Percentiles rank a stretch among this genome's conserved stretches.
These are phyloP conservation scores for Colletotrichum karsti DNA, from an alignment of 2,329 filamentous ascomycete species.

Conservation along the genomic window DNA sequence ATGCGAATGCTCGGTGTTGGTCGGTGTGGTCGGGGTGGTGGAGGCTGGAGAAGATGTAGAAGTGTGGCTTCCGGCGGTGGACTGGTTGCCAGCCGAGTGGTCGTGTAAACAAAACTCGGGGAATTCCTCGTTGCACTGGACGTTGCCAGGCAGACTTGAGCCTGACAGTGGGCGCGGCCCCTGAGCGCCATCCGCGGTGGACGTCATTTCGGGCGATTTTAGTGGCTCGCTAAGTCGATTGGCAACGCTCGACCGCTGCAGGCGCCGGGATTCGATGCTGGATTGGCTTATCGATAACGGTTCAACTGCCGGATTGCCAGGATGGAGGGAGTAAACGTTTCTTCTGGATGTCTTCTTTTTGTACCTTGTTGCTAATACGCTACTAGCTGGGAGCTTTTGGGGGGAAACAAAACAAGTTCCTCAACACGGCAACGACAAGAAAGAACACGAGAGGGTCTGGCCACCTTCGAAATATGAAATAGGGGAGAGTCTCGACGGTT, in stretches of 20 bases:
- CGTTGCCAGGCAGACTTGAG: conserved; percentile 45
- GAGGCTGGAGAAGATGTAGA: conserved; percentile 34
- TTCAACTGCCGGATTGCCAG: conserved; percentile 11
- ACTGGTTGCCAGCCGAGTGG: conserved; percentile 29
- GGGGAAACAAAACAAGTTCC: not conserved
- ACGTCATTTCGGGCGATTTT: conserved; percentile 28
- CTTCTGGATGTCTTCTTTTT: not conserved
- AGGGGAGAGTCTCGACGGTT: not conserved
- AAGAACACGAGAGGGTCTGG: not conserved
- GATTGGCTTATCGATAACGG: conserved; percentile 24
- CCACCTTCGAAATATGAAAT: not conserved
- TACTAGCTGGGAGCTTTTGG: not conserved
- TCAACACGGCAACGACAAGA: not conserved
- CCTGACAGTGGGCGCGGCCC: conserved; percentile 26
- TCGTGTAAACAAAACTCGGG: conserved; percentile 54
- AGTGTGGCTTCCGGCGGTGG: conserved; percentile 27
- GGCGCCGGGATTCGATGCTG: conserved; percentile 23
- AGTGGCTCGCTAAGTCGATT: conserved; percentile 28
- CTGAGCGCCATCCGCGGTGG: conserved; percentile 21
- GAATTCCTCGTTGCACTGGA: conserved; percentile 44
- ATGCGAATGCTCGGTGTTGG: conserved; percentile 33
- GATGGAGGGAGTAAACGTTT: not conserved
- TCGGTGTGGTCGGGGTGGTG: conserved; percentile 36
- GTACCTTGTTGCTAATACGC: not conserved
- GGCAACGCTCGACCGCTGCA: conserved; percentile 28